phyloP scores from a whole-genome alignment of 352 stramenopile genomes.

The Phytophthora rubi region DNA sequence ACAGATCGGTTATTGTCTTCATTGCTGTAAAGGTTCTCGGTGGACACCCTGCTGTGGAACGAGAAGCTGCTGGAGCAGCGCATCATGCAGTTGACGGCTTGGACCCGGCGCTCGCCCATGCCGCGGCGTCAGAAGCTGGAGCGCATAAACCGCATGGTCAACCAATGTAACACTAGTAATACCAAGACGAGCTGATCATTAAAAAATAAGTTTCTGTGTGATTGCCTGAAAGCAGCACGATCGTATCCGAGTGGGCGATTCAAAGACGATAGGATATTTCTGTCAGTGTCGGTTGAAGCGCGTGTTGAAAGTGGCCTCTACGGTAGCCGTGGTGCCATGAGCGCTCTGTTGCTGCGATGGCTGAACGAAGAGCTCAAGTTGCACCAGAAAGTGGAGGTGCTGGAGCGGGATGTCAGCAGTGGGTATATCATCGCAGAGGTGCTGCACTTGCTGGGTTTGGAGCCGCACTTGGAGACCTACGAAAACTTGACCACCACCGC shows the following conservation, averaged over 20 bases:
- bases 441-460: conserved; percentile 54
- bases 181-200: conserved; percentile 33
- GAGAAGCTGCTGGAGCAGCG: conserved; percentile 71
- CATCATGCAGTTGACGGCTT: conserved; percentile 67
- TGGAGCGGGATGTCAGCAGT: conserved; percentile 75
- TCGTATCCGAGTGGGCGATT: background rate
- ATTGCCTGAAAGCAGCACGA: no score
- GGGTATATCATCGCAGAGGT: conserved; percentile 73
- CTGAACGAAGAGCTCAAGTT: conserved; percentile 70
- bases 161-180: conserved; percentile 56
- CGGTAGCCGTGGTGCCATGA: conserved; percentile 40
- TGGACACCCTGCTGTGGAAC: conserved; percentile 76
- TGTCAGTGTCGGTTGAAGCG: conserved; percentile 31
- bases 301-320: background rate
- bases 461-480: conserved; percentile 58
- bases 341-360: conserved; percentile 65
- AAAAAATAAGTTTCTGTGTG: conserved; percentile 8
- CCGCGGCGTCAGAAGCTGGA: conserved; percentile 67
- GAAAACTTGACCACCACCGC: conserved; percentile 37
- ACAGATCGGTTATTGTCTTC: conserved; percentile 2
- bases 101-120: conserved; percentile 60
- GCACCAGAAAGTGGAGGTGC: conserved; percentile 47
- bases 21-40: conserved; percentile 51
- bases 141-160: conserved; percentile 75
- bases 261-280: conserved; percentile 22